These are phyloP conservation scores for Leptographium wingfieldii DNA, from an alignment of 2,329 filamentous ascomycete species.

Conservation along the genomic window DNA sequence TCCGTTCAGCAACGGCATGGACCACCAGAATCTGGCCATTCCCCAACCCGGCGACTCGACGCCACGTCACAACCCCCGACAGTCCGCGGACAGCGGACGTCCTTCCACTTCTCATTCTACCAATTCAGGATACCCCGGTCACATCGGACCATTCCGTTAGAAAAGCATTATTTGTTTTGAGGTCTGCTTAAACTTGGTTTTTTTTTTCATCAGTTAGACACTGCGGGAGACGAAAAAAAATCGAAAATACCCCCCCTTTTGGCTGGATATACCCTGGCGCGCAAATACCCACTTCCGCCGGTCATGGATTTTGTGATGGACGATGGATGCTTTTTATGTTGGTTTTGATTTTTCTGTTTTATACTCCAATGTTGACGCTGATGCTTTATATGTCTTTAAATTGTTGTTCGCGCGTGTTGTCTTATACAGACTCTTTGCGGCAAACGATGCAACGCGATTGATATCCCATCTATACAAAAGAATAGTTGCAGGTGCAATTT, in stretches of 20 bases:
- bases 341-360: neutral
- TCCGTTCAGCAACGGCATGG: conserved; percentile 51
- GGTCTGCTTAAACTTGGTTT: conserved; percentile 15
- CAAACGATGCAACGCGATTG: conserved; percentile 10
- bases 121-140: conserved; percentile 90
- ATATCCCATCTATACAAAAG: conserved; percentile 9
- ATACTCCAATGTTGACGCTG: neutral
- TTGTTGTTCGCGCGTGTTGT: neutral
- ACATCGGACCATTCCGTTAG: conserved; percentile 84
- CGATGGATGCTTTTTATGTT: conserved; percentile 4
- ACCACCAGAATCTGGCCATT: conserved; percentile 50
- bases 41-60: conserved; percentile 69
- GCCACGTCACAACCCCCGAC: conserved; percentile 69
- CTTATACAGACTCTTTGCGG: neutral
- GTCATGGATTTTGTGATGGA: conserved; percentile 10
- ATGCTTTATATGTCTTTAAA: neutral
- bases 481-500: conserved; percentile 1
- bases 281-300: conserved; percentile 30
- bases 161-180: conserved; percentile 32
- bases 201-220: conserved; percentile 13
- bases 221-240: conserved; percentile 7
- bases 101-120: conserved; percentile 92
- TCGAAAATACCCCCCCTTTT: conserved; percentile 32
- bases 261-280: conserved; percentile 56
- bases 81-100: conserved; percentile 81